Conservation (phyloP, 176 grass and related monocot genomes). For the Bothriochloa decipiens region DNA sequence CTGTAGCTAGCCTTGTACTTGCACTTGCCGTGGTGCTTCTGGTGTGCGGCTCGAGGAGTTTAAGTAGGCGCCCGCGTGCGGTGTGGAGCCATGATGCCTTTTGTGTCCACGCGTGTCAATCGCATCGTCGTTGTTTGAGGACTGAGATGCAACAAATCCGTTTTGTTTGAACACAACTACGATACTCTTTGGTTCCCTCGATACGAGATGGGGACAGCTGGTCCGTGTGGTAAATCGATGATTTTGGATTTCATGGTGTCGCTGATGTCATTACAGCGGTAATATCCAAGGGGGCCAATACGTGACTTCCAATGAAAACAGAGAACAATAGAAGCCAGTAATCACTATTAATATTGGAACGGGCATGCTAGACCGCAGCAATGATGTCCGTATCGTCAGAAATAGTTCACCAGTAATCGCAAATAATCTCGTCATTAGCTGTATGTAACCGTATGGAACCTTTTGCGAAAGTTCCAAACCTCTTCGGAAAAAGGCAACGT, state of each 20-base stretch:
- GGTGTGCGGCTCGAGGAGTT: neutral
- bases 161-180: neutral
- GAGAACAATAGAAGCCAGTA: neutral
- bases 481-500: no score
- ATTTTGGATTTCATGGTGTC: constrained; percentile 17
- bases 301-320: neutral
- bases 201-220: neutral
- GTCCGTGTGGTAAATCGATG: constrained; percentile 10
- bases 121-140: neutral
- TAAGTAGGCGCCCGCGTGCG: constrained; percentile 3
- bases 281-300: neutral
- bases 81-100: neutral
- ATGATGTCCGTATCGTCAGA: no score
- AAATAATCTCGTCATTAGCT: no score
- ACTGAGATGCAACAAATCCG: neutral
- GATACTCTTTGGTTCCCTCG: neutral
- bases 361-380: no score
- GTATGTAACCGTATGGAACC: no score
- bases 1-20: neutral
- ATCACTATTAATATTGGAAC: no score
- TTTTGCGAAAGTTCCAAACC: no score
- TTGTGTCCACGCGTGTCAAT: neutral
- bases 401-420: no score
- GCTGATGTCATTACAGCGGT: constrained; percentile 9
- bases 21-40: neutral